These are phyloP conservation scores for Xylaria scruposa DNA, from an alignment of 495 filamentous ascomycete species.

Conservation along the genomic window DNA sequence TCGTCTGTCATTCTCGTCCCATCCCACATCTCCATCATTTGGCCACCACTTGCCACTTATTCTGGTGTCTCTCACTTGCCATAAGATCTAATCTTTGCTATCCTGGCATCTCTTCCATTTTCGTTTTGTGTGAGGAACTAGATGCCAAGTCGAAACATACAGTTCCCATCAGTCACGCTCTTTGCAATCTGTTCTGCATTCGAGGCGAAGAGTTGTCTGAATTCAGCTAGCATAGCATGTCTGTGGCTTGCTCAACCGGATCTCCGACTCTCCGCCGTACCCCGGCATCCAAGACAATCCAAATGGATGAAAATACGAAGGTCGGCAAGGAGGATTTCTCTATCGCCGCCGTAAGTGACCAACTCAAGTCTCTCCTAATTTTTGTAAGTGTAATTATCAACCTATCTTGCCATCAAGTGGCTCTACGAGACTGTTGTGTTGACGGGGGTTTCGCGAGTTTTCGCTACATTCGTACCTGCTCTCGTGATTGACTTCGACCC, in stretches of 20 bases:
- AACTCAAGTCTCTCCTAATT: conserved; percentile 35
- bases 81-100: conserved; percentile 38
- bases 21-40: conserved; percentile 21
- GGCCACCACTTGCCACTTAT: conserved; percentile 22
- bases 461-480: neutral
- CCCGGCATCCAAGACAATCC: conserved; percentile 40
- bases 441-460: neutral
- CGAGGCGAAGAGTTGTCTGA: conserved; percentile 24
- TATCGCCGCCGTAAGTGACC: conserved; percentile 41
- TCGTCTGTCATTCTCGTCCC: conserved; percentile 23
- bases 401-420: neutral
- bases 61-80: conserved; percentile 21
- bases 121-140: conserved; percentile 35
- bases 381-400: conserved; percentile 34
- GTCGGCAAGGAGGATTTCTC: conserved; percentile 42
- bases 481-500: neutral
- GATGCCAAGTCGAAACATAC: conserved; percentile 29
- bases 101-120: conserved; percentile 40
- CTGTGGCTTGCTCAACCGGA: conserved; percentile 51
- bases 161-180: conserved; percentile 12
- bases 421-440: neutral
- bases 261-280: conserved; percentile 56
- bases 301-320: conserved; percentile 54
- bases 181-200: conserved; percentile 24
- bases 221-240: conserved; percentile 48